Percentiles rank a stretch among this genome's conserved stretches.
Evolutionary conservation across 495 filamentous ascomycete species (phyloP).

Genomic region (Jackrogersella multiformis): DNA sequence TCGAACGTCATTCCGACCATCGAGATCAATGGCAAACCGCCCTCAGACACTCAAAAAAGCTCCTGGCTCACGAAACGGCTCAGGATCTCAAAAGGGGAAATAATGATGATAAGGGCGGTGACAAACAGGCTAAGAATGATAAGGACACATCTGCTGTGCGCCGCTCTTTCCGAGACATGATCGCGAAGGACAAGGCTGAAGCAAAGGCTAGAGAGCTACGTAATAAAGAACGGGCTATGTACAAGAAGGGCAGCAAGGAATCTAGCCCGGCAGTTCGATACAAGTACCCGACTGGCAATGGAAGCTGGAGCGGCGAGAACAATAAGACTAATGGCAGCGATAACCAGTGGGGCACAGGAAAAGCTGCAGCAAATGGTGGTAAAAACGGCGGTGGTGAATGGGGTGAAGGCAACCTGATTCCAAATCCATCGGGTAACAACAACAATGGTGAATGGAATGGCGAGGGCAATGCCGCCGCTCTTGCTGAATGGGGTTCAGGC

Average conservation of each 20-base stretch:
- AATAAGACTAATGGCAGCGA: background rate
- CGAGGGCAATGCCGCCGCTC: background rate
- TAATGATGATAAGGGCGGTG: background rate
- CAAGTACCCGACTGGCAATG: no score
- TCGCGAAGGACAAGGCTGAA: constrained; percentile 1
- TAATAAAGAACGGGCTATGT: background rate
- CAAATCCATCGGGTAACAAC: constrained; percentile 9
- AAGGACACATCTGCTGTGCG: background rate
- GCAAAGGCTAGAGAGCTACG: background rate
- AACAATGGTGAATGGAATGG: constrained; percentile 4
- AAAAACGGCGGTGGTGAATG: background rate
- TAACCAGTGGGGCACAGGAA: background rate
- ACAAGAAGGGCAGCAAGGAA: background rate
- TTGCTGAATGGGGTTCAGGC: background rate
- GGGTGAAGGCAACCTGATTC: background rate
- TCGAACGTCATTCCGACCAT: constrained; percentile 39
- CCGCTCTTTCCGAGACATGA: background rate
- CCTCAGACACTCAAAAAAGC: constrained; percentile 24
- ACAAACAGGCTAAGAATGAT: no score
- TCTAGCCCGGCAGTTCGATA: background rate
- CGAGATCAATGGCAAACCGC: constrained; percentile 11
- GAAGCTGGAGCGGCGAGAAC: background rate
- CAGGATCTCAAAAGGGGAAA: constrained; percentile 2
- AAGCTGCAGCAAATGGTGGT: background rate
- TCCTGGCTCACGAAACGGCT: constrained; percentile 3